Percentiles rank a stretch among this genome's conserved stretches.
Conservation (phyloP, 208 protist species). For the Acanthamoeba lenticulata region DNA sequence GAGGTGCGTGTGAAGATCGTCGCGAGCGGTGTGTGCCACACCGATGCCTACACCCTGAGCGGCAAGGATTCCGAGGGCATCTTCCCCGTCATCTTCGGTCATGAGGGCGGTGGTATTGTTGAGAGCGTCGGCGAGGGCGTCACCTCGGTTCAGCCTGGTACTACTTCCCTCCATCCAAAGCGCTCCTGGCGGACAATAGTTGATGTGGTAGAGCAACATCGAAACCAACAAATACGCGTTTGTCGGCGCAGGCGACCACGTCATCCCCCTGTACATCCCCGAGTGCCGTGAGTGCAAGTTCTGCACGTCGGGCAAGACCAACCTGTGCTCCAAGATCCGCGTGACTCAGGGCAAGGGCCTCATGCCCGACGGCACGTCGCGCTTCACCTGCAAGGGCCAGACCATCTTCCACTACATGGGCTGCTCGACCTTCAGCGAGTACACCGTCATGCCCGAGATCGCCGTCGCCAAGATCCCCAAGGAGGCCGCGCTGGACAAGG, state of each 20-base stretch:
- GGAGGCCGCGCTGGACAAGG: slow-evolving; percentile 83
- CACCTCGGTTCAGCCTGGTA: slow-evolving; percentile 85
- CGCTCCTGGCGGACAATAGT: background rate
- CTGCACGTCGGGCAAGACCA: slow-evolving; percentile 90
- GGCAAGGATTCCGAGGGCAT: slow-evolving; percentile 88
- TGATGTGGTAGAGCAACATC: too few relatives aligned
- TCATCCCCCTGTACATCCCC: slow-evolving; percentile 86
- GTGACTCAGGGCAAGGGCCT: slow-evolving; percentile 89
- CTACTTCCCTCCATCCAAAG: slow-evolving; percentile 72
- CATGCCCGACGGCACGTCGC: slow-evolving; percentile 91
- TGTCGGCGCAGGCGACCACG: slow-evolving; percentile 37
- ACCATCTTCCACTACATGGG: slow-evolving; percentile 92
- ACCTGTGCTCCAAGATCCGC: slow-evolving; percentile 90
- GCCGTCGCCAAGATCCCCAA: slow-evolving; percentile 84
- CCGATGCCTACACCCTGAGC: slow-evolving; percentile 89
- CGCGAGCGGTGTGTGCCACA: slow-evolving; percentile 89
- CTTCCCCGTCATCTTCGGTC: slow-evolving; percentile 92
- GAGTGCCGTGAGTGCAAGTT: slow-evolving; percentile 92
- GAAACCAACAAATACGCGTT: too few relatives aligned
- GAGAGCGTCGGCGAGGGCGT: slow-evolving; percentile 91
- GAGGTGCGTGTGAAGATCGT: slow-evolving; percentile 90
- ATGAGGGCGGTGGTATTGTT: slow-evolving; percentile 89
- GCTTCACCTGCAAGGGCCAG: slow-evolving; percentile 89
- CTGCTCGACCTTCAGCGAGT: slow-evolving; percentile 83
- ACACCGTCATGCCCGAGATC: slow-evolving; percentile 92